Conservation (phyloP, 192 early-diverging fungal species). For the Linnemannia hyalina region DNA sequence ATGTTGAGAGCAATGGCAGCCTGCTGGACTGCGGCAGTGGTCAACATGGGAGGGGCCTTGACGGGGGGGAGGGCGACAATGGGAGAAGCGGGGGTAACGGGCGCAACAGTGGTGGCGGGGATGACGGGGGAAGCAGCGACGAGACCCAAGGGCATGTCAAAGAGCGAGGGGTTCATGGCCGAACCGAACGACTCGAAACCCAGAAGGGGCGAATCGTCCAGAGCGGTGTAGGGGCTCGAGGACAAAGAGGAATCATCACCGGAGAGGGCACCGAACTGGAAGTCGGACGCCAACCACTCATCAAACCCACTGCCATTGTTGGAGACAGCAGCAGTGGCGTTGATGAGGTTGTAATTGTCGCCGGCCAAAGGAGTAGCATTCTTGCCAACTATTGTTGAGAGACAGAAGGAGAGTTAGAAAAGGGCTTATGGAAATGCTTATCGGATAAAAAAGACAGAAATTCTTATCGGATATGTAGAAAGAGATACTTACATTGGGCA, state of each 20-base stretch:
- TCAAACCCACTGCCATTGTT: conserved; percentile 47
- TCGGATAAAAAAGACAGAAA: neutral
- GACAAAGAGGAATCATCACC: conserved; percentile 41
- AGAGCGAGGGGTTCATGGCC: conserved; percentile 29
- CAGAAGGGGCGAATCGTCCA: conserved; percentile 47
- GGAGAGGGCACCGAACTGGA: conserved; percentile 43
- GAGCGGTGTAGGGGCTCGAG: conserved; percentile 45
- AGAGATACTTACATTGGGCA: conserved; percentile 45
- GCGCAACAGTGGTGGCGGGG: neutral
- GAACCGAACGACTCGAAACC: conserved; percentile 43
- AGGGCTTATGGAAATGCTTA: neutral
- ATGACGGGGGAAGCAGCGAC: too few species aligned
- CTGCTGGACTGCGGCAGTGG: conserved; percentile 53
- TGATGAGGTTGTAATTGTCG: conserved; percentile 18
- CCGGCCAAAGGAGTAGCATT: conserved; percentile 23
- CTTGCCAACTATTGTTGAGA: conserved; percentile 33
- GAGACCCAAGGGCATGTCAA: conserved; percentile 36
- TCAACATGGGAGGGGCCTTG: conserved; percentile 29
- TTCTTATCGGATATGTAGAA: neutral
- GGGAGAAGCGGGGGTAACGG: conserved; percentile 2
- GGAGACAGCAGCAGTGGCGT: conserved; percentile 13
- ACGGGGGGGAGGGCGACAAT: neutral
- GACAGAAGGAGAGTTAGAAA: neutral
- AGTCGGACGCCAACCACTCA: conserved; percentile 49
- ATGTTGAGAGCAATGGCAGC: conserved; percentile 56